Percentiles rank a stretch among this genome's conserved stretches.
phyloP scores from a whole-genome alignment of 2,329 filamentous ascomycete species.

The Calonectria leucothoes region DNA sequence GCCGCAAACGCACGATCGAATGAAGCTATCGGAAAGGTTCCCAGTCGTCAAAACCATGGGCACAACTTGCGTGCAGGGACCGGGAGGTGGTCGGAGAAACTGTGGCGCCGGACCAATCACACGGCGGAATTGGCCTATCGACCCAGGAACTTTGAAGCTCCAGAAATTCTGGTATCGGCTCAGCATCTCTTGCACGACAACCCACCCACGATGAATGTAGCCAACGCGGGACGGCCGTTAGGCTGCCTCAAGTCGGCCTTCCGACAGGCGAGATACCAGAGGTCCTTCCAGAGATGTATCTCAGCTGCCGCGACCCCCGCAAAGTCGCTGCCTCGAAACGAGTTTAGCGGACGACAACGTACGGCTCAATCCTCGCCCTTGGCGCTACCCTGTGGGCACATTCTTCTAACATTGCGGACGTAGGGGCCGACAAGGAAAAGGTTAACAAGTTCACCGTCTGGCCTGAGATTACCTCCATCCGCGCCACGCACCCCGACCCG shows the following conservation, averaged over 20 bases:
- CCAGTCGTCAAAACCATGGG: constrained; percentile 2
- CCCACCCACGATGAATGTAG: constrained; percentile 67
- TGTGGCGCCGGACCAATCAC: constrained; percentile 52
- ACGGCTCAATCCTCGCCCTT: constrained; percentile 30
- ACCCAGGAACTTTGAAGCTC: constrained; percentile 32
- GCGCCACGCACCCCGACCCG: constrained; percentile 71
- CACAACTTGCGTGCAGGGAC: constrained; percentile 29
- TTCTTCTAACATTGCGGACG: constrained; percentile 25
- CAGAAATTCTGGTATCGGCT: constrained; percentile 41
- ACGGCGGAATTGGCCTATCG: constrained; percentile 29
- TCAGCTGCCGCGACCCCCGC: constrained; percentile 49
- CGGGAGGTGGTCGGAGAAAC: constrained; percentile 43
- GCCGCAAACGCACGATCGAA: constrained; percentile 5
- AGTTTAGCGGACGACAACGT: constrained; percentile 50
- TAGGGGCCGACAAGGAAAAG: constrained; percentile 50
- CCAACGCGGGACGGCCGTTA: constrained; percentile 72
- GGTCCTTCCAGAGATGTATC: constrained; percentile 58
- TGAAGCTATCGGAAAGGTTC: constrained; percentile 21
- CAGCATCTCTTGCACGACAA: constrained; percentile 36
- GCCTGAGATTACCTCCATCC: constrained; percentile 67
- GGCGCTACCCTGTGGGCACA: not conserved
- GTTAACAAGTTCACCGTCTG: constrained; percentile 61
- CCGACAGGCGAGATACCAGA: constrained; percentile 67
- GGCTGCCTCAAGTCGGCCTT: constrained; percentile 76
- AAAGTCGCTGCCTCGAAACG: constrained; percentile 34